Percentiles rank a stretch among this genome's conserved stretches.
phyloP scores from a whole-genome alignment of 2,329 filamentous ascomycete genomes.

The Ceratocystis variospora region DNA sequence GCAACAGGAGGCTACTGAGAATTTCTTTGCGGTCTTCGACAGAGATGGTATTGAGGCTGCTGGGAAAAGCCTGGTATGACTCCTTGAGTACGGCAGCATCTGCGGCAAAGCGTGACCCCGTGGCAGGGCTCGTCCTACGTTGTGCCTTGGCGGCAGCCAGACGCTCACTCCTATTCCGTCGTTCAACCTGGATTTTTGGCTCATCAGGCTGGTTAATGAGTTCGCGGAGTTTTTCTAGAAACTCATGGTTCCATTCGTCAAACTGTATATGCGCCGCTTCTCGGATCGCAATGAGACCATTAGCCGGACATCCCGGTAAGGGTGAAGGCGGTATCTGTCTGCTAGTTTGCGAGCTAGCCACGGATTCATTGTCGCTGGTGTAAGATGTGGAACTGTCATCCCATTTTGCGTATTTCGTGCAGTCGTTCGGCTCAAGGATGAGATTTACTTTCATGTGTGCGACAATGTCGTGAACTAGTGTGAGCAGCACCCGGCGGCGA shows the following conservation, averaged over 20 bases:
- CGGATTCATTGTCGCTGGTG: constrained; percentile 13
- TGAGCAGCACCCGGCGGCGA: constrained; percentile 37
- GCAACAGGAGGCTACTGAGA: constrained; percentile 54
- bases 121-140: constrained; percentile 26
- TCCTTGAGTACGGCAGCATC: constrained; percentile 35
- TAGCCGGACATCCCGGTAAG: constrained; percentile 14
- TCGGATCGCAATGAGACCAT: constrained; percentile 19
- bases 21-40: constrained; percentile 47
- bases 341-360: background rate
- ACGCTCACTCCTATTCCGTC: constrained; percentile 33
- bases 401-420: constrained; percentile 11
- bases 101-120: constrained; percentile 23
- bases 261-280: constrained; percentile 15
- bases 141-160: constrained; percentile 22
- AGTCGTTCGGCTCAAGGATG: constrained; percentile 23
- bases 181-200: constrained; percentile 34
- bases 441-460: constrained; percentile 41
- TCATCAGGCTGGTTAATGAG: constrained; percentile 22
- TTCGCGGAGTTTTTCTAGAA: constrained; percentile 16
- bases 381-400: constrained; percentile 16
- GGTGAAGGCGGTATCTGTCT: background rate
- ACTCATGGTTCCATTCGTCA: constrained; percentile 16
- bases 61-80: constrained; percentile 41
- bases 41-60: constrained; percentile 42
- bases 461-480: constrained; percentile 39